Conservation (phyloP, 805 yeast genomes). For the Candida gorgasii region DNA sequence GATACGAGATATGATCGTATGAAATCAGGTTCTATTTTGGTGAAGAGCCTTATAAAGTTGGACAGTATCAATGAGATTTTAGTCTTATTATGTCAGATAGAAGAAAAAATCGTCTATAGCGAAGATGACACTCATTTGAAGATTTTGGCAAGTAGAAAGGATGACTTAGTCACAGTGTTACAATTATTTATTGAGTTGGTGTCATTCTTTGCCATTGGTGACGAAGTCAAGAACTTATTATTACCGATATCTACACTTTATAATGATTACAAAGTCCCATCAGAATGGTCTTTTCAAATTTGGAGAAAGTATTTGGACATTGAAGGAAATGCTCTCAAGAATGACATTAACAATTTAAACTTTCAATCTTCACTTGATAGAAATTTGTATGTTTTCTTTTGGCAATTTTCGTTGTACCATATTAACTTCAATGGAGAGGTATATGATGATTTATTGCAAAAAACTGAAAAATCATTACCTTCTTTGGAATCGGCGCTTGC, state of each 20-base stretch:
- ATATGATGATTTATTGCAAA: constrained; percentile 51
- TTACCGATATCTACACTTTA: constrained; percentile 38
- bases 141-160: constrained; percentile 68
- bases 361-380: constrained; percentile 23
- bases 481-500: constrained; percentile 8
- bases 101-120: constrained; percentile 38
- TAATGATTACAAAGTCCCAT: constrained; percentile 44
- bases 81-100: constrained; percentile 56
- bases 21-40: constrained; percentile 51
- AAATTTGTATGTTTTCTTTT: constrained; percentile 60
- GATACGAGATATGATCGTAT: constrained; percentile 53
- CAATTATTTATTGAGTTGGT: constrained; percentile 62
- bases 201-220: constrained; percentile 46
- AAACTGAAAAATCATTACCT: constrained; percentile 26
- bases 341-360: not conserved
- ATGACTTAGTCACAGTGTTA: constrained; percentile 67
- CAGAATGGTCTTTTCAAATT: constrained; percentile 71
- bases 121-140: constrained; percentile 55
- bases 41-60: constrained; percentile 44
- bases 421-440: constrained; percentile 52
- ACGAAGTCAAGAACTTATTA: constrained; percentile 25
- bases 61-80: constrained; percentile 63
- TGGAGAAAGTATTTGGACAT: constrained; percentile 59
- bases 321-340: constrained; percentile 6
- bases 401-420: constrained; percentile 75